Percentiles rank a stretch among this genome's conserved stretches.
These are phyloP conservation scores for Mycena epipterygia DNA, from an alignment of 768 basidiomycete species.

Conservation along the genomic window DNA sequence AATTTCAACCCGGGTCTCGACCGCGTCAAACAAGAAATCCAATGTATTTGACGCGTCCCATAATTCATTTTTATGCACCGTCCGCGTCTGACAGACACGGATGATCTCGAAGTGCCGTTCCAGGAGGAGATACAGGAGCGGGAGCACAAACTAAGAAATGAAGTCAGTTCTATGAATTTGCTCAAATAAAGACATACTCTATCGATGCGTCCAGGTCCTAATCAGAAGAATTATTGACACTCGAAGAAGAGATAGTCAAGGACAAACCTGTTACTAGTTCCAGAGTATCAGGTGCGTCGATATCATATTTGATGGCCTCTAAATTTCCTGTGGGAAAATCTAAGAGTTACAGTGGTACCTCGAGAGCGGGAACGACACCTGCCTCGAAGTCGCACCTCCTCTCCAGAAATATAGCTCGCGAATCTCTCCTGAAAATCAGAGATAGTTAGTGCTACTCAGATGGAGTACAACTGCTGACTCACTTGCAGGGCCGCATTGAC, in stretches of 20 bases:
- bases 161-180: background rate
- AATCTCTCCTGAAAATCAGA: slow-evolving; percentile 37
- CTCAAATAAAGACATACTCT: slow-evolving; percentile 35
- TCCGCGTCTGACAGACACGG: slow-evolving; percentile 41
- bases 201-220: slow-evolving; percentile 51
- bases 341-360: background rate
- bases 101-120: slow-evolving; percentile 51
- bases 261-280: slow-evolving; percentile 27
- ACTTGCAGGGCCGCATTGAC: slow-evolving; percentile 37
- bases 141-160: slow-evolving; percentile 44
- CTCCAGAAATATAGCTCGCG: slow-evolving; percentile 37
- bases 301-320: slow-evolving; percentile 37
- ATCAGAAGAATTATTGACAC: too few species aligned
- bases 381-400: slow-evolving; percentile 41
- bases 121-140: slow-evolving; percentile 50
- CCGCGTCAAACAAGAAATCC: too few species aligned
- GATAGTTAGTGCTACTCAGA: too few species aligned
- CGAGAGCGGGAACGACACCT: background rate
- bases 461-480: background rate
- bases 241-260: too few species aligned
- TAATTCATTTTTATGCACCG: slow-evolving; percentile 45
- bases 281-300: slow-evolving; percentile 24
- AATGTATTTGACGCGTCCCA: slow-evolving; percentile 39
- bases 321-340: slow-evolving; percentile 33
- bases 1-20: background rate